phyloP scores from a whole-genome alignment of 331 rosid species.

The Prunus yedoensis region DNA sequence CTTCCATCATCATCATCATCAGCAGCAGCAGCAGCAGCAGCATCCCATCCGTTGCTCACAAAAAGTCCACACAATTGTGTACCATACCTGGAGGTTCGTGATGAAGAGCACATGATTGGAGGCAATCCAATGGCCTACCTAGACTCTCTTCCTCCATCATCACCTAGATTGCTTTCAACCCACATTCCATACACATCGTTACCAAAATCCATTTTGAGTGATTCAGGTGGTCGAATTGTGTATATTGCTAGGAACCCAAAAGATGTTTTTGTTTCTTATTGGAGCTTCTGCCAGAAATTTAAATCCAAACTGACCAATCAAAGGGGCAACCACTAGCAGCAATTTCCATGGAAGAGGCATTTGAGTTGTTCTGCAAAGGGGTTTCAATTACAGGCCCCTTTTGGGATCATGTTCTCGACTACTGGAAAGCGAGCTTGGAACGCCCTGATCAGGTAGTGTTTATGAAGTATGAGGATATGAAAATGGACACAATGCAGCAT shows the following conservation, averaged over 20 bases:
- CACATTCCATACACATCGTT: conserved; percentile 24
- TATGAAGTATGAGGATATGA: conserved; percentile 20
- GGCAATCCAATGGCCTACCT: neutral
- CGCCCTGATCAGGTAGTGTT: neutral
- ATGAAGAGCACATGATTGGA: neutral
- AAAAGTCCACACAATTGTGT: conserved; percentile 22
- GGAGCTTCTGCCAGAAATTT: conserved; percentile 5
- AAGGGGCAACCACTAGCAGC: too few relatives aligned
- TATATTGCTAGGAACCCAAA: conserved; percentile 31
- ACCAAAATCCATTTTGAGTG: conserved; percentile 9
- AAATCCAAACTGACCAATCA: neutral
- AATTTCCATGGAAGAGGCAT: conserved; percentile 3
- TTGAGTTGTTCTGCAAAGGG: conserved; percentile 19
- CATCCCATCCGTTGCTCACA: conserved; percentile 14
- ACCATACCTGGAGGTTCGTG: conserved; percentile 15
- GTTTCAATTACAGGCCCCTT: neutral
- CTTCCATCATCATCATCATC: neutral
- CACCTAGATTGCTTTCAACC: conserved; percentile 24
- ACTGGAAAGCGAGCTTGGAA: conserved; percentile 24
- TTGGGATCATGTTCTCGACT: conserved; percentile 22
- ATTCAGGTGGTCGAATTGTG: conserved; percentile 6
- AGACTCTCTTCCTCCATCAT: neutral
- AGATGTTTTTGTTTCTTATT: conserved; percentile 24
- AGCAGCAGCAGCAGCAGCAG: too few relatives aligned
- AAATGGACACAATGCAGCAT: neutral